These are phyloP conservation scores for Talaromyces liani DNA, from an alignment of 495 filamentous ascomycete genomes.

Conservation along the genomic window DNA sequence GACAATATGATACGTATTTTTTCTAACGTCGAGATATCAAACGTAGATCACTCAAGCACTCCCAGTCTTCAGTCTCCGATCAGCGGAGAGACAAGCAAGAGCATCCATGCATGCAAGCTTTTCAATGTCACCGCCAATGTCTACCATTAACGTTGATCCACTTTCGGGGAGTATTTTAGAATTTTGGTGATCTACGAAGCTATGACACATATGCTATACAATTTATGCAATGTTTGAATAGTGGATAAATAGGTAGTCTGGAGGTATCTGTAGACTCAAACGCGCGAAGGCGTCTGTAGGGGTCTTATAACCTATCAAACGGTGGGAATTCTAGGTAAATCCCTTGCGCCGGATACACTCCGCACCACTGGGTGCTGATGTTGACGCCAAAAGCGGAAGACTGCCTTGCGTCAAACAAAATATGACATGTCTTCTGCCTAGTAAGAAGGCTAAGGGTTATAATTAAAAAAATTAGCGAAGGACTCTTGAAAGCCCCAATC, in stretches of 20 bases:
- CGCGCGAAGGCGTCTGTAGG: neutral
- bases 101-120: neutral
- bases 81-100: neutral
- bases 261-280: neutral
- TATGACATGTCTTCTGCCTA: neutral
- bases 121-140: neutral
- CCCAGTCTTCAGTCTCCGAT: neutral
- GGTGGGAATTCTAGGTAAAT: neutral
- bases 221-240: neutral
- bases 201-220: neutral
- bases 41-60: neutral
- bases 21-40: neutral
- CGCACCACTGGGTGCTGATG: neutral
- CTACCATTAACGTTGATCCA: neutral
- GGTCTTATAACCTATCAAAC: neutral
- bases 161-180: neutral
- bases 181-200: neutral
- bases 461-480: neutral
- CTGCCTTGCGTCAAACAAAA: neutral
- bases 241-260: neutral
- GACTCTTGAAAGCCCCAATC: neutral
- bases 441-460: neutral
- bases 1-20: neutral
- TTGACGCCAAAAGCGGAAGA: neutral
- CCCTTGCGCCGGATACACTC: slow-evolving; percentile 2